Conservation (phyloP, 2,329 filamentous ascomycete species). For the Alternaria tenuissima region DNA sequence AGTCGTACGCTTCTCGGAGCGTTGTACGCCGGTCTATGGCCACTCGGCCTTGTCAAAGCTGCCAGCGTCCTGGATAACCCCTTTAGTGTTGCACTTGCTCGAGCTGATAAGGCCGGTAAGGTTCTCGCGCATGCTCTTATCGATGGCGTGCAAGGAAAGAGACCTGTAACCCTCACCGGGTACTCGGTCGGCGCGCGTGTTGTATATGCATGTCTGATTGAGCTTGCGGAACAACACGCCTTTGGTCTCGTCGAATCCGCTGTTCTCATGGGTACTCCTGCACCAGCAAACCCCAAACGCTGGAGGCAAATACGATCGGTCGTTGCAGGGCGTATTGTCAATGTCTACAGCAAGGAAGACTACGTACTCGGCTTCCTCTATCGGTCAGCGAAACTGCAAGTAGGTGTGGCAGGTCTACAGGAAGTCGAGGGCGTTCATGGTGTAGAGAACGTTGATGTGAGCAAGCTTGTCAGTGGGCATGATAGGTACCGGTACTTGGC, state of each 20-base stretch:
- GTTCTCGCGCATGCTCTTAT: conserved; percentile 82
- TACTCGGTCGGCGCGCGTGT: conserved; percentile 82
- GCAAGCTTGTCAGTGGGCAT: conserved; percentile 58
- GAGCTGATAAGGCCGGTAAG: conserved; percentile 80
- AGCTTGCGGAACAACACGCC: conserved; percentile 76
- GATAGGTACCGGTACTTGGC: conserved; percentile 59
- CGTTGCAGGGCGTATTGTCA: conserved; percentile 81
- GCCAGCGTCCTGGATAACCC: conserved; percentile 76
- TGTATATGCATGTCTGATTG: conserved; percentile 80
- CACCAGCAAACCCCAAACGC: conserved; percentile 72
- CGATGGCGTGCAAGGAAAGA: conserved; percentile 79
- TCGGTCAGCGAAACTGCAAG: conserved; percentile 79
- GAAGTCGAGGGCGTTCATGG: conserved; percentile 71
- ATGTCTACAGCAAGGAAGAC: conserved; percentile 87
- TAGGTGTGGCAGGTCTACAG: conserved; percentile 84
- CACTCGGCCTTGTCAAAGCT: conserved; percentile 55
- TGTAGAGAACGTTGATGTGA: conserved; percentile 64
- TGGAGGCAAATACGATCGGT: conserved; percentile 81
- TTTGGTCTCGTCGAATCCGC: conserved; percentile 86
- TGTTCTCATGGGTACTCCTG: conserved; percentile 81
- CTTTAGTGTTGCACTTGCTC: conserved; percentile 76
- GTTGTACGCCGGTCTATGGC: conserved; percentile 57
- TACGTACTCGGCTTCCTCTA: conserved; percentile 87
- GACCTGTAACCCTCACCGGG: conserved; percentile 80
- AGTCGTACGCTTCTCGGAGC: conserved; percentile 62